These are phyloP conservation scores for Cryphonectria parasitica DNA, from an alignment of 2,329 filamentous ascomycete species.

Conservation along the genomic window DNA sequence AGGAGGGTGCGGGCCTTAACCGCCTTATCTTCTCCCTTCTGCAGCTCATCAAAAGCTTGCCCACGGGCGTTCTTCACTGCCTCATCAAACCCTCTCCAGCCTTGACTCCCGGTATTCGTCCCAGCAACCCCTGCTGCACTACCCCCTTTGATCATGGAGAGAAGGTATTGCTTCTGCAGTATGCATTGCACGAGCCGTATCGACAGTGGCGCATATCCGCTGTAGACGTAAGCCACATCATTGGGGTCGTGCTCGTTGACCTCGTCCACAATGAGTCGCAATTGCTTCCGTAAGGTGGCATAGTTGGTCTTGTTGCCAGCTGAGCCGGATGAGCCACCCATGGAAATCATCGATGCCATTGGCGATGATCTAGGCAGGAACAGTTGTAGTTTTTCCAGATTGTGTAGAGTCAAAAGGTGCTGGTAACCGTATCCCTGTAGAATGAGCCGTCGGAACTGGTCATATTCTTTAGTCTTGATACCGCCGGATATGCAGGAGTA, in stretches of 20 bases:
- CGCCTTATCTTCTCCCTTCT: conserved; percentile 91
- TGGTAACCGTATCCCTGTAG: conserved; percentile 94
- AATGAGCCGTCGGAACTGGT: conserved; percentile 84
- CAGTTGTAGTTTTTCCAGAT: conserved; percentile 86
- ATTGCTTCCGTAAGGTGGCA: conserved; percentile 79
- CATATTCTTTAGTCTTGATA: conserved; percentile 84
- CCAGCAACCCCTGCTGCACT: conserved; percentile 50
- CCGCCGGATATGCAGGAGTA: conserved; percentile 91
- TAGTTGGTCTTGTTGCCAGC: conserved; percentile 85
- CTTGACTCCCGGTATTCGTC: conserved; percentile 67
- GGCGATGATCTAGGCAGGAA: conserved; percentile 78
- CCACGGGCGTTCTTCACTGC: conserved; percentile 85
- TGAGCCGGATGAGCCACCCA: conserved; percentile 61
- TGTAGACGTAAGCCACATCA: conserved; percentile 97
- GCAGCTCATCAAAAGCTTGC: conserved; percentile 86
- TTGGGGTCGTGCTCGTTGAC: conserved; percentile 94
- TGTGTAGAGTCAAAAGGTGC: conserved; percentile 85
- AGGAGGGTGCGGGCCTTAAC: conserved; percentile 83
- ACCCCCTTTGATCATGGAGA: conserved; percentile 69
- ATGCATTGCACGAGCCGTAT: conserved; percentile 91
- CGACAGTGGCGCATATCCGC: conserved; percentile 91
- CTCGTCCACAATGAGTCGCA: conserved; percentile 91
- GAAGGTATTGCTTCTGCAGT: conserved; percentile 84
- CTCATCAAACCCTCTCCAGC: conserved; percentile 94
- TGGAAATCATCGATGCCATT: conserved; percentile 79